A percentile compares a stretch with the other conserved stretches of the same genome.
These are phyloP conservation scores for Diaporthe sp. DNA, from an alignment of 2,329 filamentous ascomycete species.

Conservation along the genomic window DNA sequence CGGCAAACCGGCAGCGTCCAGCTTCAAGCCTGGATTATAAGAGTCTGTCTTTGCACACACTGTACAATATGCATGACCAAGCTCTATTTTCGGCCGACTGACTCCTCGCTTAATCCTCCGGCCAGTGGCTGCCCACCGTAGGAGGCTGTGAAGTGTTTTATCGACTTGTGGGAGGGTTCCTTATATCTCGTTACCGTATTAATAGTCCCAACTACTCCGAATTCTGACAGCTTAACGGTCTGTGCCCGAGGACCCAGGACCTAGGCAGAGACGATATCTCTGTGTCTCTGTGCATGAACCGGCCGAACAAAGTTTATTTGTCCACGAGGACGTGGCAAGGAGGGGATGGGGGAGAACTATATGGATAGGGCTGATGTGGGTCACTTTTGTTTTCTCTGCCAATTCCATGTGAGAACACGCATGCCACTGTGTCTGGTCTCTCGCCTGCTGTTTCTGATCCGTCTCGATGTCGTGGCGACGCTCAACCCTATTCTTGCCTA, in stretches of 20 bases:
- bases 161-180: not conserved
- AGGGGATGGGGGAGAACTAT: not conserved
- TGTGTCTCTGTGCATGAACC: not conserved
- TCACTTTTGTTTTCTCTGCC: not conserved
- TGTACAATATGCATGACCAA: not conserved
- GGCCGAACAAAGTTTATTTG: not conserved
- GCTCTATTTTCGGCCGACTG: not conserved
- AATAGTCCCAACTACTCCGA: not conserved
- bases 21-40: not conserved
- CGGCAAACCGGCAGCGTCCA: not conserved
- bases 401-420: not conserved
- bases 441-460: not conserved
- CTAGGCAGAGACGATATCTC: not conserved
- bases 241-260: not conserved
- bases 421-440: not conserved
- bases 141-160: conserved; percentile 23
- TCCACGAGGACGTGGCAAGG: not conserved
- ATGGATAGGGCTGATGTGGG: not conserved
- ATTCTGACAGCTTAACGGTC: not conserved
- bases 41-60: not conserved
- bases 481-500: no score
- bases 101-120: not conserved
- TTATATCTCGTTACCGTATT: conserved; percentile 5
- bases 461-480: no score
- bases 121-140: not conserved